Conservation (phyloP, 129 eudicot species). For the sunflower (Helianthus annuus) region DNA sequence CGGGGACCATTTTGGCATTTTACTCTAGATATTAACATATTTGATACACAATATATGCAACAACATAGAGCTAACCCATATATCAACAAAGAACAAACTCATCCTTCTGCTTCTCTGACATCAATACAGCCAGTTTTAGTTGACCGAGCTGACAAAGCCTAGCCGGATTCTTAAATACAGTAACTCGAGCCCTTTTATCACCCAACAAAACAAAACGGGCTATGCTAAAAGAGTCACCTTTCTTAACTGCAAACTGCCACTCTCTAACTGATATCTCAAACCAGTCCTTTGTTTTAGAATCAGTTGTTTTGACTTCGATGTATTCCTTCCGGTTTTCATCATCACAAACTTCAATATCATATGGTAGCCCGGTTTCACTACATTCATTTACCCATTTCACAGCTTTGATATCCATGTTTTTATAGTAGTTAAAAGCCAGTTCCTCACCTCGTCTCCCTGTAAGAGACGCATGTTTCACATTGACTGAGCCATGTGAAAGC, state of each 20-base stretch:
- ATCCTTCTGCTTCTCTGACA: constrained; percentile 41
- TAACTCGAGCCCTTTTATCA: constrained; percentile 40
- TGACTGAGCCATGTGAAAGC: constrained; percentile 31
- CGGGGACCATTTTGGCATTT: too few relatives aligned
- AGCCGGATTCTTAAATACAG: constrained; percentile 64
- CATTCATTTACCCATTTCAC: constrained; percentile 82
- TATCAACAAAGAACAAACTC: constrained; percentile 13
- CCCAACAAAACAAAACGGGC: constrained; percentile 62
- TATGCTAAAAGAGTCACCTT: constrained; percentile 78
- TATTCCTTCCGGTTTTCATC: constrained; percentile 48
- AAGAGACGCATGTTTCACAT: constrained; percentile 46
- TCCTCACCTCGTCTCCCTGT: constrained; percentile 81
- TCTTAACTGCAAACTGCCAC: constrained; percentile 86
- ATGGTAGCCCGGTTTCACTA: constrained; percentile 76
- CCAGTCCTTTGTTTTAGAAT: constrained; percentile 65
- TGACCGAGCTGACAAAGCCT: constrained; percentile 64
- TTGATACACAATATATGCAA: constrained; percentile 2
- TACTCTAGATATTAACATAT: background rate
- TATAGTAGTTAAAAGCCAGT: constrained; percentile 59
- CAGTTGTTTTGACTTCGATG: constrained; percentile 91
- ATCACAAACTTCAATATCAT: constrained; percentile 58
- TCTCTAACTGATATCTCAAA: constrained; percentile 67
- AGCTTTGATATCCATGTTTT: constrained; percentile 26
- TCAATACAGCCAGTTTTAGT: constrained; percentile 62
- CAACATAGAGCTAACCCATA: background rate